Base-by-base conservation (phyloP, 768 basidiomycete species). In the Pisolithus orientalis region DNA sequence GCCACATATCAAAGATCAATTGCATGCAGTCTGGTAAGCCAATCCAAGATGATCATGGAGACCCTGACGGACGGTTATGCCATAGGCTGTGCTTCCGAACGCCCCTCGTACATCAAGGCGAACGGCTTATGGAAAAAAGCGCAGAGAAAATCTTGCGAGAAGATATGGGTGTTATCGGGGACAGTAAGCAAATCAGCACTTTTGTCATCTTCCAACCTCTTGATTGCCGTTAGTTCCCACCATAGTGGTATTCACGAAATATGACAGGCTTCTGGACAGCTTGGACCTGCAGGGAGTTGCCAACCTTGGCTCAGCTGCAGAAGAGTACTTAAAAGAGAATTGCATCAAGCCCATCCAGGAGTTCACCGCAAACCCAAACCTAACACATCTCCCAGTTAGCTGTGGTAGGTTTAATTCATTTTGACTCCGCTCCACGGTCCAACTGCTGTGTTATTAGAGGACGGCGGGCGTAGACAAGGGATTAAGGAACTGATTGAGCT, bases 1-100 rank as follows among this genome's bases (percentile, higher is more conserved):
- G 44, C n/a, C 32, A 6, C n/a, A 47, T 9, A 4, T 49, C 37
- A 49, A 48, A 21, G 49, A 59, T 2, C 40, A 34, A 24, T 8
- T 59, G 6, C 58, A 59, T 44, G 58, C 59, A 25, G 27, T 59
- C 34, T 59, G 58, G 58, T 59, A 40, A 8, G 51, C 4, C 25
- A 21, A 6, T 44, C 2, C 3, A n/a, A 6, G 7, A 16, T n/a
- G 14, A 13, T 21, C 13, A 7, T 51, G 16, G 0, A n/a, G 32
- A 16, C 14, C 16, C 24, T 42, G 27, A 42, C 34, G 31, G 21
- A 56, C n/a, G 21, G 4, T n/a, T 3, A 24, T 24, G 24, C 6
- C 25, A 10, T 39, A 52, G 47, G 52, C 6, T 49, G 10, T 49
- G 39, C 5, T 25, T 53, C 29, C 21, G 42, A n/a, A 49, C 40